phyloP scores from a whole-genome alignment of 163 green algal species.

The Volvox carteri region DNA sequence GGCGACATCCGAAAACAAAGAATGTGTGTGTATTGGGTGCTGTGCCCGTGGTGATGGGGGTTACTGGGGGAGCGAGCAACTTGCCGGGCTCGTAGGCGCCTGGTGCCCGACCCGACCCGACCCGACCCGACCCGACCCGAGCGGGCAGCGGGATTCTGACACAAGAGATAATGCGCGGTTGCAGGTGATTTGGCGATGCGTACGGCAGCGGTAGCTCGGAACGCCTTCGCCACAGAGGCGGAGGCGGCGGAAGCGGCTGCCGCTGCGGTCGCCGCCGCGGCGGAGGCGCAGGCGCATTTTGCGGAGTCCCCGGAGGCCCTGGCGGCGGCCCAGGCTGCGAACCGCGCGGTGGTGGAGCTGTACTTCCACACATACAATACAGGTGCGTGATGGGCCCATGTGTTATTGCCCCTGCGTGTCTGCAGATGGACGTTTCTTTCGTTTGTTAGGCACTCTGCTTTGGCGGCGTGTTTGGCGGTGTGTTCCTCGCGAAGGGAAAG shows the following conservation, averaged over 20 bases:
- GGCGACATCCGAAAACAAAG: too few relatives aligned
- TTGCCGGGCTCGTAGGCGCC: neutral
- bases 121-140: too few relatives aligned
- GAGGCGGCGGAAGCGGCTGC: conserved; percentile 14
- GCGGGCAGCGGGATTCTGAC: too few relatives aligned
- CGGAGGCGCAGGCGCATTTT: neutral
- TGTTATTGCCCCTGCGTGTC: too few relatives aligned
- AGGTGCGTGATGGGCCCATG: neutral
- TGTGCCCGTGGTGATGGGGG: too few relatives aligned
- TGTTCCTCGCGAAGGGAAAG: too few relatives aligned
- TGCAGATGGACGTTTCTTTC: too few relatives aligned
- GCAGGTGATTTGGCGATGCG: neutral
- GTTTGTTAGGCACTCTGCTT: too few relatives aligned
- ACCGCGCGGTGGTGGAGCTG: conserved; percentile 37
- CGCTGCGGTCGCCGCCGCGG: conserved; percentile 14
- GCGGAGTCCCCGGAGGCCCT: conserved; percentile 19
- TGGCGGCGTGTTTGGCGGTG: too few relatives aligned
- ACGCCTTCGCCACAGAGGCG: conserved; percentile 11
- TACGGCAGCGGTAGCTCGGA: conserved; percentile 18
- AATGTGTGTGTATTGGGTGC: too few relatives aligned
- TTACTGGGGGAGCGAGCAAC: neutral
- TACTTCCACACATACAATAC: conserved; percentile 60
- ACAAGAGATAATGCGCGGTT: too few relatives aligned
- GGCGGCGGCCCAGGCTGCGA: conserved; percentile 40
- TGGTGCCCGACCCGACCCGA: neutral